Evolutionary conservation across 257 asterid species (phyloP).

Genomic region (Salvia rosmarinus): DNA sequence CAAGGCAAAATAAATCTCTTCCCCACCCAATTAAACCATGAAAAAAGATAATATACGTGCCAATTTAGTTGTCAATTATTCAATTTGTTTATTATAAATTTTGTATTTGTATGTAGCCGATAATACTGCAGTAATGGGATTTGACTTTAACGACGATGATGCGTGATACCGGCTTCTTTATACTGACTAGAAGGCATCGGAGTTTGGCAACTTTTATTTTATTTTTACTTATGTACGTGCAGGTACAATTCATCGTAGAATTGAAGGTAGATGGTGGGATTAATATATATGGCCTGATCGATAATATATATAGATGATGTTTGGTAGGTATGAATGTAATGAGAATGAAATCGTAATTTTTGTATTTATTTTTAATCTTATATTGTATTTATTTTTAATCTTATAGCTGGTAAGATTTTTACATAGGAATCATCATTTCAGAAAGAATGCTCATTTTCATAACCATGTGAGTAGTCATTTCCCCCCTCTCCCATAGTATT

Average conservation of each 20-base stretch:
- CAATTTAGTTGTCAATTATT: background rate
- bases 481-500: too few relatives aligned
- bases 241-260: background rate
- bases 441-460: too few relatives aligned
- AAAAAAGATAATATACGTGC: too few relatives aligned
- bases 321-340: too few relatives aligned
- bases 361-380: too few relatives aligned
- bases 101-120: background rate
- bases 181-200: background rate
- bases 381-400: too few relatives aligned
- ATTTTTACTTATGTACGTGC: background rate
- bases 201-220: background rate
- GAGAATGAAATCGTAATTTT: too few relatives aligned
- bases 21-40: conserved; percentile 7
- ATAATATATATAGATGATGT: background rate
- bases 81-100: background rate
- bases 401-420: too few relatives aligned
- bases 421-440: too few relatives aligned
- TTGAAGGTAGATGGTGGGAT: background rate
- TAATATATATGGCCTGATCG: background rate
- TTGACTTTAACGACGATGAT: background rate
- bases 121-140: background rate
- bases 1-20: background rate
- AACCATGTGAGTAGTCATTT: too few relatives aligned
- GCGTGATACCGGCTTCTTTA: background rate